phyloP scores from a whole-genome alignment of 768 basidiomycete genomes.

The Russula foetens region DNA sequence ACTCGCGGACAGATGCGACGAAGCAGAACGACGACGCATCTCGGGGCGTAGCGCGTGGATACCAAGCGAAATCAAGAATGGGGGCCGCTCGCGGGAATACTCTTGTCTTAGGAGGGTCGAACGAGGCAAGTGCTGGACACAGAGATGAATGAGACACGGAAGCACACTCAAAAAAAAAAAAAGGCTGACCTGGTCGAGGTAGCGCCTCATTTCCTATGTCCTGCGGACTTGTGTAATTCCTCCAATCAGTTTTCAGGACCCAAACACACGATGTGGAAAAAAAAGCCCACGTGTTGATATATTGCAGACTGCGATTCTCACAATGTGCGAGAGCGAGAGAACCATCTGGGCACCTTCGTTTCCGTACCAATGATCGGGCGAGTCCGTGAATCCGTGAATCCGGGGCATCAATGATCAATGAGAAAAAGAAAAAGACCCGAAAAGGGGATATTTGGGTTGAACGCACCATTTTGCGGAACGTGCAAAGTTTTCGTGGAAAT shows the following conservation, averaged over 20 bases:
- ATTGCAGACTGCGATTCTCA: conserved; percentile 60
- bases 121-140: neutral
- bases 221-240: neutral
- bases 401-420: neutral
- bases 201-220: neutral
- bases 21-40: conserved; percentile 73
- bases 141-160: neutral
- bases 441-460: neutral
- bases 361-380: neutral
- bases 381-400: neutral
- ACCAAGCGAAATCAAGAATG: conserved; percentile 79
- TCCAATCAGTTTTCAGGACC: neutral
- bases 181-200: conserved; percentile 1
- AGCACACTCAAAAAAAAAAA: neutral
- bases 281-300: conserved; percentile 41
- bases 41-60: conserved; percentile 56
- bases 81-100: conserved; percentile 51
- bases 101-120: conserved; percentile 1
- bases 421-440: neutral
- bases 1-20: conserved; percentile 73
- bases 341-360: conserved; percentile 66
- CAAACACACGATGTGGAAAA: neutral
- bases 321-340: conserved; percentile 56
- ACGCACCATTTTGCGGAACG: conserved; percentile 20
- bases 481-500: conserved; percentile 18